These are phyloP conservation scores for Globisporangium polare DNA, from an alignment of 352 stramenopile species.

Conservation along the genomic window DNA sequence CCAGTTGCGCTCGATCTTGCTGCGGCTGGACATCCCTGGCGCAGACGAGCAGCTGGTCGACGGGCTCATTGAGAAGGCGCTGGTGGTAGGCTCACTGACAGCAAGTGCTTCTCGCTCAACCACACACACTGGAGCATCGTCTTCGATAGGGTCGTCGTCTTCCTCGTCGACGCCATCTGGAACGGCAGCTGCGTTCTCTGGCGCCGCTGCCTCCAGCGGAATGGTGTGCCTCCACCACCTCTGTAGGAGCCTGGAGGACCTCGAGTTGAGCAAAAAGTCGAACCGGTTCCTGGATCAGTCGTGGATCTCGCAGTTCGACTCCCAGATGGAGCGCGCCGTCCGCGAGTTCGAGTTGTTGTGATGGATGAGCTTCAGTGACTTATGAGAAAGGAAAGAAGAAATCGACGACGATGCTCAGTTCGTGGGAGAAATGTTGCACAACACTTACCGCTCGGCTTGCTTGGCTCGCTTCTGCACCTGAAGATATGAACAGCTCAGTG, in stretches of 20 bases:
- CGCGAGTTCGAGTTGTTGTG: conserved; percentile 72
- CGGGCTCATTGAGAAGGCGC: conserved; percentile 37
- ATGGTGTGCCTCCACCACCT: conserved; percentile 49
- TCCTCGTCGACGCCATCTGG: neutral
- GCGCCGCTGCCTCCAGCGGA: neutral
- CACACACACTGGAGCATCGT: neutral
- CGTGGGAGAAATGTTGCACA: neutral
- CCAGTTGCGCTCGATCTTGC: conserved; percentile 45
- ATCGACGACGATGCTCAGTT: neutral
- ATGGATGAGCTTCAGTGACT: neutral
- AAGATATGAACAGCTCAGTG: neutral
- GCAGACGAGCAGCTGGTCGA: conserved; percentile 44
- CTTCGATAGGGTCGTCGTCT: neutral
- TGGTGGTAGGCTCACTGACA: conserved; percentile 13
- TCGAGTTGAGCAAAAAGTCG: conserved; percentile 59
- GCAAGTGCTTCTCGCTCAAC: neutral
- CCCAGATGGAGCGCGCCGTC: conserved; percentile 65
- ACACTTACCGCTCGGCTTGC: neutral
- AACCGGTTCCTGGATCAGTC: conserved; percentile 79
- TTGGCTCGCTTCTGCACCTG: neutral
- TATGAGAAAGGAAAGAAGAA: neutral
- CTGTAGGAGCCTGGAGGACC: conserved; percentile 47
- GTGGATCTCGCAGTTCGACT: conserved; percentile 80
- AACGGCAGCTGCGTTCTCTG: conserved; percentile 2
- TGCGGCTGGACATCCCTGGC: conserved; percentile 42